Evolutionary conservation across 2,329 filamentous ascomycete species (phyloP).

Genomic region (Geosmithia putterillii): DNA sequence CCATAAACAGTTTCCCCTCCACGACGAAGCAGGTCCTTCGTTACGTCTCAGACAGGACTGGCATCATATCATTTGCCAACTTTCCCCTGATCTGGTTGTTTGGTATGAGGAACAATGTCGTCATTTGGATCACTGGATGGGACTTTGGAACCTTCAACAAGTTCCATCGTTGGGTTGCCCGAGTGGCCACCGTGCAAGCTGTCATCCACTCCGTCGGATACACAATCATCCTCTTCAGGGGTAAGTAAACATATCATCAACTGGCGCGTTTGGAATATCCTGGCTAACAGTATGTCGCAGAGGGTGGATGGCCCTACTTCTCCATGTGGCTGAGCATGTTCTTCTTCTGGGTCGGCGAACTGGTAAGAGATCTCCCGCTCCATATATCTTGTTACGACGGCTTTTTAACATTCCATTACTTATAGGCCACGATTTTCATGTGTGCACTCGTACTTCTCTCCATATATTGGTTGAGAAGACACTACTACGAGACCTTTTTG

Average conservation of each 20-base stretch:
- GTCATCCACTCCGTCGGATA: slow-evolving; percentile 52
- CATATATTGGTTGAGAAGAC: slow-evolving; percentile 35
- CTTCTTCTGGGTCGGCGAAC: slow-evolving; percentile 37
- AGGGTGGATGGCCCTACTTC: slow-evolving; percentile 24
- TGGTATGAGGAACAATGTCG: slow-evolving; percentile 51
- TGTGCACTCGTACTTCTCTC: slow-evolving; percentile 32
- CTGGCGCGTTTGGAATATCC: too few species aligned
- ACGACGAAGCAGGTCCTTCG: slow-evolving; percentile 26
- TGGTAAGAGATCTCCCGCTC: slow-evolving; percentile 17
- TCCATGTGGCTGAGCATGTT: slow-evolving; percentile 23
- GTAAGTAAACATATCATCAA: slow-evolving; percentile 12
- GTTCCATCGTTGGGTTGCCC: slow-evolving; percentile 55
- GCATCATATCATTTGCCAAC: slow-evolving; percentile 51
- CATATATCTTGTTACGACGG: background rate
- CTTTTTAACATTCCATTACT: background rate
- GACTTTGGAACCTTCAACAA: slow-evolving; percentile 53
- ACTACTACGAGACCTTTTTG: slow-evolving; percentile 39
- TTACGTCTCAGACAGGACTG: slow-evolving; percentile 51
- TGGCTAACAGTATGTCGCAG: slow-evolving; percentile 8
- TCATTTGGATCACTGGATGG: slow-evolving; percentile 58
- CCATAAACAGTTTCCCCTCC: slow-evolving; percentile 17
- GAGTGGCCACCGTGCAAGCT: slow-evolving; percentile 48
- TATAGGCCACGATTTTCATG: slow-evolving; percentile 30
- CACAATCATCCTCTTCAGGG: slow-evolving; percentile 27
- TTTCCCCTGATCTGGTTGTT: slow-evolving; percentile 56